Evolutionary conservation across 768 basidiomycete genomes (phyloP).

Genomic region (Pleurotus giganteus): DNA sequence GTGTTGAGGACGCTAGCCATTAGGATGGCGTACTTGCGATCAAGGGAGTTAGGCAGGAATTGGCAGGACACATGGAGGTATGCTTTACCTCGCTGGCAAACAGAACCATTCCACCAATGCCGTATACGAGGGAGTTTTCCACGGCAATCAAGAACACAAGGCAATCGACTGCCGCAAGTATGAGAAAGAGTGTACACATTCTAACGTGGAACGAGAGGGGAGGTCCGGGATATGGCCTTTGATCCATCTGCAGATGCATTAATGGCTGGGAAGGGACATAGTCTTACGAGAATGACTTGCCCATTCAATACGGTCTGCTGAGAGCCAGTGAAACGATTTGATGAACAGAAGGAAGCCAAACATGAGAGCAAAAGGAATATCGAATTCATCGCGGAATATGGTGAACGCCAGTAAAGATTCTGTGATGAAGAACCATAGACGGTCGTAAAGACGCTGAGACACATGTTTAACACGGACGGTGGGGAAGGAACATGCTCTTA

Average conservation of each 20-base stretch:
- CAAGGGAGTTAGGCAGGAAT: not conserved
- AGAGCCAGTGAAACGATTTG: constrained; percentile 98
- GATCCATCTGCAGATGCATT: constrained; percentile 79
- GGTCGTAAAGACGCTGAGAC: constrained; percentile 85
- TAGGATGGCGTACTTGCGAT: constrained; percentile 78
- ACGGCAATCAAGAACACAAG: constrained; percentile 78
- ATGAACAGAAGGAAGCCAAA: constrained; percentile 93
- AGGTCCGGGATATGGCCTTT: constrained; percentile 85
- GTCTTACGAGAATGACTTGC: constrained; percentile 37
- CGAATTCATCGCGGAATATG: constrained; percentile 95
- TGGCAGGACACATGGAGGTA: constrained; percentile 13
- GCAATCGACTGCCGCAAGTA: constrained; percentile 75
- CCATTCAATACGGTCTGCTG: constrained; percentile 94
- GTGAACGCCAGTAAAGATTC: constrained; percentile 96
- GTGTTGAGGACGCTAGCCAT: constrained; percentile 78
- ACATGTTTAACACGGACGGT: not conserved
- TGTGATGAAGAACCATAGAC: constrained; percentile 96
- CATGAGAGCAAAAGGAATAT: constrained; percentile 89
- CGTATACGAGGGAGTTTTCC: constrained; percentile 74
- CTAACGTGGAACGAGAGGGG: constrained; percentile 82
- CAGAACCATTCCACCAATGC: constrained; percentile 88
- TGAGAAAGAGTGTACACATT: constrained; percentile 67
- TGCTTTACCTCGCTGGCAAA: constrained; percentile 91
- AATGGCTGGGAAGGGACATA: constrained; percentile 7
- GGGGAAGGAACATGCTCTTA: constrained; percentile 29